A percentile compares a stretch with the other conserved stretches of the same genome.
phyloP scores from a whole-genome alignment of 208 protist species.

The Leptomonas pyrrhocoris region DNA sequence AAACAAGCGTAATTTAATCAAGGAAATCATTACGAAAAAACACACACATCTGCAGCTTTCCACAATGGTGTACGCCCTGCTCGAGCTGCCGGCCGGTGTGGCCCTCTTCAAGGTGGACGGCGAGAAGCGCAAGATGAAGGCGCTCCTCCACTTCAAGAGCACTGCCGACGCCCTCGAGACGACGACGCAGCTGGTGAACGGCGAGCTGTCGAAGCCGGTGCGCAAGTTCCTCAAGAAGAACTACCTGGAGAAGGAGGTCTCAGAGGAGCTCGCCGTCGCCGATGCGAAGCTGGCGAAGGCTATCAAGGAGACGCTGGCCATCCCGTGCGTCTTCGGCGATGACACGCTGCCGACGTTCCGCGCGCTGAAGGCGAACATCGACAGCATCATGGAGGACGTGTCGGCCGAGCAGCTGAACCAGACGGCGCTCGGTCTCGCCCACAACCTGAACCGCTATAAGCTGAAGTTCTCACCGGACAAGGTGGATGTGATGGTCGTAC shows the following conservation, averaged over 20 bases:
- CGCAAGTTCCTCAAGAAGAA: slow-evolving; percentile 99
- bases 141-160: slow-evolving; percentile 95
- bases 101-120: slow-evolving; percentile 98
- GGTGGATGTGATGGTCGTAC: slow-evolving; percentile 99
- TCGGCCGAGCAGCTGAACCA: slow-evolving; percentile 91
- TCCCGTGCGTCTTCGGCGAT: slow-evolving; percentile 92
- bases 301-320: slow-evolving; percentile 97
- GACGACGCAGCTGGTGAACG: slow-evolving; percentile 96
- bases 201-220: slow-evolving; percentile 95
- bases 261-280: slow-evolving; percentile 93
- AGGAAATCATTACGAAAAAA: slow-evolving; percentile 5
- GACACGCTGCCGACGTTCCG: slow-evolving; percentile 94
- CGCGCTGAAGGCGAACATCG: slow-evolving; percentile 94
- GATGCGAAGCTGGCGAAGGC: slow-evolving; percentile 96
- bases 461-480: slow-evolving; percentile 99
- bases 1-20: no score
- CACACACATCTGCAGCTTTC: background rate
- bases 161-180: slow-evolving; percentile 97
- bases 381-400: slow-evolving; percentile 87
- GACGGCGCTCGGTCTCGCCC: slow-evolving; percentile 98
- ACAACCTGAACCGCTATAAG: slow-evolving; percentile 99
- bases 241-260: slow-evolving; percentile 89
- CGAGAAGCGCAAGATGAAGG: slow-evolving; percentile 90
- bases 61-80: slow-evolving; percentile 96
- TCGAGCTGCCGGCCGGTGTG: slow-evolving; percentile 98